phyloP scores from a whole-genome alignment of 306 rosid species.

The Malus domestica region DNA sequence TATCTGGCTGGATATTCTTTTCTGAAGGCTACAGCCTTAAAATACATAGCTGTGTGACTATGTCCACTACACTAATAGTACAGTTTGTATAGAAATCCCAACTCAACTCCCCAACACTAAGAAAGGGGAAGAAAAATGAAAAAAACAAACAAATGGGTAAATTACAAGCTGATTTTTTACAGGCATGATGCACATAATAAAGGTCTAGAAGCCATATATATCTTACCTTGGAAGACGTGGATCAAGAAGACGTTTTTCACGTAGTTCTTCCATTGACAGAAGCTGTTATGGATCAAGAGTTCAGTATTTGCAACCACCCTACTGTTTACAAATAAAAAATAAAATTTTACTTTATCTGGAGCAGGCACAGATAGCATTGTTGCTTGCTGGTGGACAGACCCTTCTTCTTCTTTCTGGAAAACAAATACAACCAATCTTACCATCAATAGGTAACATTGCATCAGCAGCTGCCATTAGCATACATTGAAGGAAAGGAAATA shows the following conservation, averaged over 20 bases:
- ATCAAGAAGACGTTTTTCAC: constrained; percentile 71
- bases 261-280: constrained; percentile 74
- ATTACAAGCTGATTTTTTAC: too few relatives aligned
- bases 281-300: constrained; percentile 44
- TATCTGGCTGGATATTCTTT: not conserved
- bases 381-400: constrained; percentile 69
- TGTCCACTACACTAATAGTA: not conserved
- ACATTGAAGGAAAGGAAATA: not conserved
- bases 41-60: not conserved
- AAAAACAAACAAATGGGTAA: too few relatives aligned
- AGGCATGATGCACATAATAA: not conserved
- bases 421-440: constrained; percentile 21
- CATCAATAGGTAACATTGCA: not conserved
- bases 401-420: constrained; percentile 78
- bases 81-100: not conserved
- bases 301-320: not conserved
- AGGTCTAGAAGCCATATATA: not conserved
- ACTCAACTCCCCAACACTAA: not conserved
- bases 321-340: not conserved
- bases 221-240: constrained; percentile 80
- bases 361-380: constrained; percentile 59
- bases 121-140: not conserved
- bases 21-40: not conserved
- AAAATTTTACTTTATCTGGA: constrained; percentile 52
- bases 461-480: not conserved